These are phyloP conservation scores for Venturia oleaginea DNA, from an alignment of 2,329 filamentous ascomycete species.

Conservation along the genomic window DNA sequence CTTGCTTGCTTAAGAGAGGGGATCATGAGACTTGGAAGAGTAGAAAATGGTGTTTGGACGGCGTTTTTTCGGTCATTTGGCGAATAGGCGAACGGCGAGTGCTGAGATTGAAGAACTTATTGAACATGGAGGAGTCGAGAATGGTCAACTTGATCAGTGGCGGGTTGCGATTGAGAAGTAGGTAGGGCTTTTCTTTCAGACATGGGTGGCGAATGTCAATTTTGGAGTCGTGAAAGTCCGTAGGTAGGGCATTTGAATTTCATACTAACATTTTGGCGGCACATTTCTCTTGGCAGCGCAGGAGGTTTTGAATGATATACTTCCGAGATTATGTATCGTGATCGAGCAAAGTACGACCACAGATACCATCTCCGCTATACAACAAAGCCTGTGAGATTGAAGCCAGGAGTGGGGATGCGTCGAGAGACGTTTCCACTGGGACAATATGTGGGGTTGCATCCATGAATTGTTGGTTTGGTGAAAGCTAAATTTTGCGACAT, in stretches of 20 bases:
- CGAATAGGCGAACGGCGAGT: background rate
- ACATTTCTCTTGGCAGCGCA: no score
- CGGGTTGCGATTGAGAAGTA: background rate
- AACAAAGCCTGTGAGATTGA: no score
- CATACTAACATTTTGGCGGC: background rate
- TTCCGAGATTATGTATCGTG: no score
- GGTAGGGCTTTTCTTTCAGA: background rate
- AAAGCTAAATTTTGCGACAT: no score
- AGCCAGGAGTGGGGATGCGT: no score
- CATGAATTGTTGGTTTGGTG: no score
- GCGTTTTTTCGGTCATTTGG: background rate
- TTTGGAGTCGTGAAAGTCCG: background rate
- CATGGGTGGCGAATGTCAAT: background rate
- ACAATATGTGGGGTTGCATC: no score
- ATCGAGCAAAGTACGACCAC: no score
- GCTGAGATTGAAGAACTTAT: background rate
- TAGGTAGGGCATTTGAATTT: background rate
- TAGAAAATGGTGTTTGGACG: background rate
- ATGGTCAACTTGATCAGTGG: background rate
- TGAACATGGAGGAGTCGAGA: background rate
- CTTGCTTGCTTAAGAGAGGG: background rate
- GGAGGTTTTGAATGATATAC: no score
- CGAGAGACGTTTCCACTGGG: no score
- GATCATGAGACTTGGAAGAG: background rate
- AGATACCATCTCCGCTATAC: no score